Conservation (phyloP, 495 filamentous ascomycete species). For the Daldinia loculata region DNA sequence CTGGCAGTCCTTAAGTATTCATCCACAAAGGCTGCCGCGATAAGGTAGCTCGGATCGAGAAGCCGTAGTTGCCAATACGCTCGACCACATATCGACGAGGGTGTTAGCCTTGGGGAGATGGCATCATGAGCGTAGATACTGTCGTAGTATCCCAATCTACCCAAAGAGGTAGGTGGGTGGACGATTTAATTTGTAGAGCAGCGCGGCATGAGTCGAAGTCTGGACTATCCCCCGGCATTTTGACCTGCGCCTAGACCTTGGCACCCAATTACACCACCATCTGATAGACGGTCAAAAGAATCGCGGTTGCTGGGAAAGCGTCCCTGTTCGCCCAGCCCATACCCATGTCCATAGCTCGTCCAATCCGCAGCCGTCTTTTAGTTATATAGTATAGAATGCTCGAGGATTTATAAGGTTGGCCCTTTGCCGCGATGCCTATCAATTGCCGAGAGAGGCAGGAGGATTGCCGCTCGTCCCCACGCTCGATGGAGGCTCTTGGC, state of each 20-base stretch:
- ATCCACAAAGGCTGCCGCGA: background rate
- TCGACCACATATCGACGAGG: conserved; percentile 35
- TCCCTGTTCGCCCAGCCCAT: conserved; percentile 30
- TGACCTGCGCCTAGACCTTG: conserved; percentile 40
- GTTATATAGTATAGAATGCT: conserved; percentile 22
- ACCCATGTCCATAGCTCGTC: background rate
- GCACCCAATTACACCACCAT: conserved; percentile 26
- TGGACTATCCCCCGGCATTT: conserved; percentile 33
- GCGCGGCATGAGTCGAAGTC: conserved; percentile 33
- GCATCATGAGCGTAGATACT: conserved; percentile 45
- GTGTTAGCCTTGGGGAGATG: conserved; percentile 25
- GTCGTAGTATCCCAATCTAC: conserved; percentile 43
- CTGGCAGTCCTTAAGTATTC: conserved; percentile 31
- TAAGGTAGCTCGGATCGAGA: conserved; percentile 35
- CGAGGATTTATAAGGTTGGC: conserved; percentile 30
- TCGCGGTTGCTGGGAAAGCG: conserved; percentile 13
- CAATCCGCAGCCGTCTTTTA: conserved; percentile 20
- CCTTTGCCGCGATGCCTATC: conserved; percentile 30
- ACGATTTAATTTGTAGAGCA: conserved; percentile 35
- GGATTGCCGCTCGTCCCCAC: conserved; percentile 26
- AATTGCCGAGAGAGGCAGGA: conserved; percentile 46
- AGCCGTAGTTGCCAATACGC: conserved; percentile 25
- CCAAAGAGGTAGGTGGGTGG: conserved; percentile 39
- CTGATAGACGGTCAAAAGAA: conserved; percentile 23
- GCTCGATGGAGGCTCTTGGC: conserved; percentile 41